Conservation (phyloP, 371 early-diverging fungal genomes). For the Mucor piriformis region DNA sequence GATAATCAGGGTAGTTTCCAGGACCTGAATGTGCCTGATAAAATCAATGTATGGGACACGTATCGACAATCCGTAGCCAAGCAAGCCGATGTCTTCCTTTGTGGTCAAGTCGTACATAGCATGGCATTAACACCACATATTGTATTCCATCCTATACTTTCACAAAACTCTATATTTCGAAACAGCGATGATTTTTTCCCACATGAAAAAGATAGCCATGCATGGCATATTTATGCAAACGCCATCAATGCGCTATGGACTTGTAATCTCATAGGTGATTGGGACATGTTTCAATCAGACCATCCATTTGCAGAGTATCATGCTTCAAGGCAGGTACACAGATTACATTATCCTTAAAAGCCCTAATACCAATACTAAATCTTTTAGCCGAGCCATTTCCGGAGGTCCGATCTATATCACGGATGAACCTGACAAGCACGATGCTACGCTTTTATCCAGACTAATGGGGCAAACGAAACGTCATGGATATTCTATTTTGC, state of each 20-base stretch:
- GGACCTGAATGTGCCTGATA: neutral
- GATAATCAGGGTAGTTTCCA: conserved; percentile 48
- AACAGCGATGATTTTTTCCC: conserved; percentile 57
- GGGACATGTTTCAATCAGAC: conserved; percentile 60
- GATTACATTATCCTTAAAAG: neutral
- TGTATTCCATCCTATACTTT: conserved; percentile 21
- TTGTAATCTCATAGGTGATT: conserved; percentile 33
- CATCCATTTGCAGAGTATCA: conserved; percentile 50
- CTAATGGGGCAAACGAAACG: conserved; percentile 19
- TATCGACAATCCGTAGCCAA: conserved; percentile 42
- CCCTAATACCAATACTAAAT: too few relatives aligned
- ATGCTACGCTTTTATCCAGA: conserved; percentile 21
- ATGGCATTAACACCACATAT: conserved; percentile 46
- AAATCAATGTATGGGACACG: conserved; percentile 12
- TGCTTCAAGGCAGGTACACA: conserved; percentile 31
- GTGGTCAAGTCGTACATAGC: conserved; percentile 37
- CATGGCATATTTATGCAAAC: conserved; percentile 56
- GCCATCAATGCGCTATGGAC: conserved; percentile 40
- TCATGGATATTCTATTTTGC: conserved; percentile 6
- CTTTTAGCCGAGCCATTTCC: conserved; percentile 43
- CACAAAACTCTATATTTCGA: conserved; percentile 18
- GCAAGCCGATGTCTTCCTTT: conserved; percentile 7
- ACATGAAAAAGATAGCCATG: conserved; percentile 38
- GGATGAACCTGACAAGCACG: conserved; percentile 34
- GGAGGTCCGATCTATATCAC: conserved; percentile 53